Evolutionary conservation across 306 rosid genomes (phyloP), one percentile per base, ranked within the genome.

Genomic region (Corylus heterophylla): DNA sequence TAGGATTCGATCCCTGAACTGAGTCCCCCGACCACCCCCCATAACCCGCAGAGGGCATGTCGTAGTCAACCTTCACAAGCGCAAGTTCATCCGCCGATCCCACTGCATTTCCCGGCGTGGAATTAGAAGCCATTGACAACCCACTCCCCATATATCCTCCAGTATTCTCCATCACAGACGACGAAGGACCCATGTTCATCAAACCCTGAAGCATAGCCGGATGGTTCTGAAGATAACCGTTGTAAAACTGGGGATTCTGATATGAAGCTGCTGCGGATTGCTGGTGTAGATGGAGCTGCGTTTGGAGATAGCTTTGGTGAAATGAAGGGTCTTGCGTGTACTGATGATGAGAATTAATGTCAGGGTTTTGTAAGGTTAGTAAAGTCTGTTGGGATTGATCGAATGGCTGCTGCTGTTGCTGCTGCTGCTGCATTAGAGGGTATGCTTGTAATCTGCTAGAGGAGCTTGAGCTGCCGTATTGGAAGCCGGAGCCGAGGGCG

Each of bases 271-370:
- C 35, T 31, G 35, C 35, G 17, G 79, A 69, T n/a, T 87, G 87
- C 4, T 89, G 93, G 70, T 92, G 97, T 86, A 94, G 74, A 74
- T 92, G 94, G 45, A 92, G 94, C 83, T 92, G 97, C 13, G 98
- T 90, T 54, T 94, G 97, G 17, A 94, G 80, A 83, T 94, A 91
- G 77, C 76, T 84, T 42, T 89, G 91, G 49, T 91, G 89, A 50
- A 92, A 66, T 5, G 90, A 69, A 12, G 92, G 86, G 54, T 89
- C 87, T 12, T 90, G 90, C 44, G 79, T 37, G 82, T 83, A 85
- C 11, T 84, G 44, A 3, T 39, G 44, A 39, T 42, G 45, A 6
- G 5, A 93, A 81, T 90, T 71, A 27, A 84, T 81, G 2, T 90
- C 88, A 0, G 91, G 94, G 85, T 91, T 95, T 81, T 95, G 99